phyloP scores from a whole-genome alignment of 78 protist species.

The Tieghemostelium lacteum region DNA sequence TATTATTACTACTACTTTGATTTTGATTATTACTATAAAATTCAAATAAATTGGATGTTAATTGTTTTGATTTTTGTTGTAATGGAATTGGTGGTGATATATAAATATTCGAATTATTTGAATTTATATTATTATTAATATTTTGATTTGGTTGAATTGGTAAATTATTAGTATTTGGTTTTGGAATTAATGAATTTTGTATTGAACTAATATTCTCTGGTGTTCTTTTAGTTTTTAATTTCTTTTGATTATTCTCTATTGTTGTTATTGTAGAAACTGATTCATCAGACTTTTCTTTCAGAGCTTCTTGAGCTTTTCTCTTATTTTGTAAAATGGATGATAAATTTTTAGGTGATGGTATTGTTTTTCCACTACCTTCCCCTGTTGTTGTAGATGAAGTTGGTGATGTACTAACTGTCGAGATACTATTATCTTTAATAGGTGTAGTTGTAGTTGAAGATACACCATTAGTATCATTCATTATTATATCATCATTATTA shows the following conservation, averaged over 20 bases:
- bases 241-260: too few relatives aligned
- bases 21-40: too few relatives aligned
- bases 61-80: conserved; percentile 13
- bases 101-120: not conserved
- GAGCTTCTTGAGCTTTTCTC: not conserved
- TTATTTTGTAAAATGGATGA: not conserved
- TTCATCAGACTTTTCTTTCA: not conserved
- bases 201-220: too few relatives aligned
- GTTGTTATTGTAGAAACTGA: too few relatives aligned
- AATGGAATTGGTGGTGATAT: conserved; percentile 8
- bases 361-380: not conserved
- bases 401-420: not conserved
- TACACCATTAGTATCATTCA: not conserved
- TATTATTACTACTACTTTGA: not conserved
- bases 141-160: too few relatives aligned
- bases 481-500: not conserved
- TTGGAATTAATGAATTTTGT: too few relatives aligned
- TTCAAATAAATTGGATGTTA: not conserved
- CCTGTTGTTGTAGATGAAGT: not conserved
- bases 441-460: not conserved
- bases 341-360: not conserved
- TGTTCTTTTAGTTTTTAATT: too few relatives aligned
- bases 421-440: conserved; percentile 5
- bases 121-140: too few relatives aligned
- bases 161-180: too few relatives aligned